phyloP scores from a whole-genome alignment of 495 filamentous ascomycete species.

The Aspergillus saccharolyticus region DNA sequence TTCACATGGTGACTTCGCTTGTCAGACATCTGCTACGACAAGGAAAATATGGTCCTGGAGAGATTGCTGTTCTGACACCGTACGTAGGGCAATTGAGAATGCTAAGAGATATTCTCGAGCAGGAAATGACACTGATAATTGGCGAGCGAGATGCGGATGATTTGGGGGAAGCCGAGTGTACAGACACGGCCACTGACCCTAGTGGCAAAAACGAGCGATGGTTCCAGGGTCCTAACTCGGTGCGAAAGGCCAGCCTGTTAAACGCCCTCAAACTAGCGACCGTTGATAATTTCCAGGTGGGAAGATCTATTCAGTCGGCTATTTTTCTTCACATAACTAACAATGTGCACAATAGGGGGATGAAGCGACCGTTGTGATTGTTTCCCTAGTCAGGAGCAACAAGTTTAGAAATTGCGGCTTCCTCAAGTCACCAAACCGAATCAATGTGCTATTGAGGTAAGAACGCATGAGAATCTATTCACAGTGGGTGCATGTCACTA shows the following conservation, averaged over 20 bases:
- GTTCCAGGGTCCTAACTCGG: slow-evolving; percentile 21
- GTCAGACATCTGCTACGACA: slow-evolving; percentile 63
- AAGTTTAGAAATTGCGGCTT: slow-evolving; percentile 57
- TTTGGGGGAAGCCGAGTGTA: slow-evolving; percentile 42
- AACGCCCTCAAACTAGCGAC: not conserved
- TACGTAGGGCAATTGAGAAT: slow-evolving; percentile 62
- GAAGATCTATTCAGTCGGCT: slow-evolving; percentile 51
- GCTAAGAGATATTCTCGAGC: slow-evolving; percentile 24
- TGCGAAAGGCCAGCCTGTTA: slow-evolving; percentile 6
- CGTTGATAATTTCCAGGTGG: slow-evolving; percentile 11
- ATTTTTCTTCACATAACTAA: not conserved
- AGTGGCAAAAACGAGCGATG: not conserved
- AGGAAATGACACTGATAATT: slow-evolving; percentile 27
- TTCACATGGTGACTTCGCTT: slow-evolving; percentile 56
- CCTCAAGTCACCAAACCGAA: slow-evolving; percentile 64
- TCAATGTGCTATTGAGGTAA: slow-evolving; percentile 61
- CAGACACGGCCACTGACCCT: not conserved
- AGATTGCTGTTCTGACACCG: slow-evolving; percentile 72
- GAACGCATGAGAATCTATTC: not conserved
- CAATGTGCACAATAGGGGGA: slow-evolving; percentile 65
- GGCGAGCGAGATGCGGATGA: slow-evolving; percentile 50
- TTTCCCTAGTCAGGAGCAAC: slow-evolving; percentile 74
- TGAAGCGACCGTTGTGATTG: slow-evolving; percentile 67
- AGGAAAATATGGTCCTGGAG: slow-evolving; percentile 51
- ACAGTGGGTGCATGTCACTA: not conserved